Evolutionary conservation across 257 asterid species (phyloP), one percentile per base, ranked within the genome.

Genomic region (Nicotiana sylvestris): DNA sequence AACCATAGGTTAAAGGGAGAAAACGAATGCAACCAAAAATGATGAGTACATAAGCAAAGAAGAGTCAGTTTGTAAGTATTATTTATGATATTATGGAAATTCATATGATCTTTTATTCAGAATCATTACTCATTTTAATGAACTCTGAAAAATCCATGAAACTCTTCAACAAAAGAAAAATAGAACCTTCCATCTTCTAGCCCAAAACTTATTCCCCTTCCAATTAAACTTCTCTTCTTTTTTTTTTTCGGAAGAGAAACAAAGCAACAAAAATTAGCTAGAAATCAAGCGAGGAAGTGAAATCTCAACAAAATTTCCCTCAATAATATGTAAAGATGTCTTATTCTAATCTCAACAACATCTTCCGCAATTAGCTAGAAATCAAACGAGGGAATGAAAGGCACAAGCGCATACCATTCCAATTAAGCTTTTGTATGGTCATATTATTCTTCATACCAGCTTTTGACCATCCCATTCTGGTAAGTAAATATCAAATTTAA

Each of bases 131-230:
- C 60, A 21, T 25, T 72, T 25, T 6, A 25, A 46, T 72, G 79
- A 32, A 72, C 46, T 46, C 25, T 5, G 9, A 65, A 65, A 65
- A 27, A 29, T 29, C 43, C 6, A 12, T 70, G 12, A 6, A 21
- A 46, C 60, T 70, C 12, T 74, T 4, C 49, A 29, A 86, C 70
- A 87, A 83, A 80, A 88, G 62, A 83, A 60, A 79, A 82, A 84
- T 60, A 83, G 46, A 85, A 83, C 82, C 46, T 82, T 78, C 87
- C 86, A 84, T 84, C 68, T 86, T 81, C 84, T 84, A 78, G 61
- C 83, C 81, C 82, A 74, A 86, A 68, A 56, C 51, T 21, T 62
- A 79, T 81, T 53, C 83, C 84, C 17, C 70, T 80, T 70, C 30
- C 43, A 10, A 11, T 53, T 2, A 3, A 53, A 18, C 18, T 43